These are phyloP conservation scores for Cystobasidium onofrii DNA, from an alignment of 768 basidiomycete genomes.

Conservation along the genomic window DNA sequence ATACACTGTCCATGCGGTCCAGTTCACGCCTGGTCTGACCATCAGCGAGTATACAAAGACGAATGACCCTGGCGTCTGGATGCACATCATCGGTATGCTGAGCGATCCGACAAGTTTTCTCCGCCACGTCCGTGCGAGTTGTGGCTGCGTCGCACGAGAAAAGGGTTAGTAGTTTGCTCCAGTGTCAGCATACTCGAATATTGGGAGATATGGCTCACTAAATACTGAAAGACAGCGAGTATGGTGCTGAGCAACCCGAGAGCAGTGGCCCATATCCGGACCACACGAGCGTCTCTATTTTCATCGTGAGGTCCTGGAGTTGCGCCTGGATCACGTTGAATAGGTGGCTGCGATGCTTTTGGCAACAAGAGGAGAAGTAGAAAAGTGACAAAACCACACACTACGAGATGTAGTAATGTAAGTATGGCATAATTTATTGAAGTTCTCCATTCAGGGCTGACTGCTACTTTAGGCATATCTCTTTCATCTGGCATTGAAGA, in stretches of 20 bases:
- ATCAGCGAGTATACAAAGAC: constrained; percentile 42
- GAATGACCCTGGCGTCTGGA: constrained; percentile 60
- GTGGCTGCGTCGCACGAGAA: constrained; percentile 40
- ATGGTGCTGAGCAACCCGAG: constrained; percentile 72
- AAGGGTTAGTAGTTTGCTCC: background rate
- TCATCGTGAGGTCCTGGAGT: constrained; percentile 47
- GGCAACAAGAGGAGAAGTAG: constrained; percentile 49
- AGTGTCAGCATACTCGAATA: too few relatives aligned
- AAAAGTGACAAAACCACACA: constrained; percentile 58
- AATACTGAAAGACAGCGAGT: constrained; percentile 73
- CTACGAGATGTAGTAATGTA: constrained; percentile 58
- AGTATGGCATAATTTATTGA: constrained; percentile 68
- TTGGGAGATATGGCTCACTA: constrained; percentile 69
- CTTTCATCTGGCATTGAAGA: background rate
- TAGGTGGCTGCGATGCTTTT: constrained; percentile 32
- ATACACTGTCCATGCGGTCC: constrained; percentile 46
- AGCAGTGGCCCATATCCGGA: constrained; percentile 68
- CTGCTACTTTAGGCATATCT: background rate
- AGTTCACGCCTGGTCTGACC: constrained; percentile 45
- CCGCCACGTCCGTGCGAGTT: constrained; percentile 45
- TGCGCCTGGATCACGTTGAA: constrained; percentile 20
- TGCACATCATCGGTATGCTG: constrained; percentile 89
- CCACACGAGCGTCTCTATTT: constrained; percentile 44
- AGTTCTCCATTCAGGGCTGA: constrained; percentile 59
- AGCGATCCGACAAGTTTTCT: constrained; percentile 76